Evolutionary conservation across 305 asterid genomes (phyloP).

Genomic region (Fraxinus baroniana): DNA sequence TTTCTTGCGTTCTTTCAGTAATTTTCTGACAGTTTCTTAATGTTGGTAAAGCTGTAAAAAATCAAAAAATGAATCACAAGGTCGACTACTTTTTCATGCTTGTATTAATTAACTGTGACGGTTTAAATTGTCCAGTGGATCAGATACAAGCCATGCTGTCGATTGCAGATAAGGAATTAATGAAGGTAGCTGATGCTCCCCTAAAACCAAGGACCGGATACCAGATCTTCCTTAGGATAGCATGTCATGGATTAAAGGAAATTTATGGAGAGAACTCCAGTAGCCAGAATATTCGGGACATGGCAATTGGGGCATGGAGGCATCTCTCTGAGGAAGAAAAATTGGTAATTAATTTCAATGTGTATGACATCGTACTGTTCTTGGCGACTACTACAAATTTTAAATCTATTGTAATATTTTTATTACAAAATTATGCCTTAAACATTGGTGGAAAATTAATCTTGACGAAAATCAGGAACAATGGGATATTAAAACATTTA

Average conservation of each 20-base stretch:
- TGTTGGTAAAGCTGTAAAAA: background rate
- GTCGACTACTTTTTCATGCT: background rate
- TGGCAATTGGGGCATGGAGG: slow-evolving; percentile 56
- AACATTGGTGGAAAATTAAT: background rate
- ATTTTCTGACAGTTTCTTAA: background rate
- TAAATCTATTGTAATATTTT: background rate
- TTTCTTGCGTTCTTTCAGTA: background rate
- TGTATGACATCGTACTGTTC: background rate
- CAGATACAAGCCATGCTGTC: slow-evolving; percentile 24
- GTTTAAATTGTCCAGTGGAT: background rate
- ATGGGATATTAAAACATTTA: background rate
- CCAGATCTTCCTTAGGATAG: slow-evolving; percentile 57
- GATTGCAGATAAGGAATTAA: slow-evolving; percentile 18
- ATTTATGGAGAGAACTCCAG: slow-evolving; percentile 40
- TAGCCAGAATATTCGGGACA: slow-evolving; percentile 36
- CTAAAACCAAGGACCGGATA: slow-evolving; percentile 53
- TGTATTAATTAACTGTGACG: background rate
- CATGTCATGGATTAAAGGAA: slow-evolving; percentile 45
- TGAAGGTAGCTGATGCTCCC: slow-evolving; percentile 39
- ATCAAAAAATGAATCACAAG: background rate
- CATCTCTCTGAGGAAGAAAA: slow-evolving; percentile 45
- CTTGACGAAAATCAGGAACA: background rate
- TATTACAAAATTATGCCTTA: background rate
- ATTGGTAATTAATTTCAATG: slow-evolving; percentile 36
- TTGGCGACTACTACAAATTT: background rate